A percentile compares a stretch with the other conserved stretches of the same genome.
Evolutionary conservation across 2,329 filamentous ascomycete genomes (phyloP).

Genomic region (Diplodia mutila): DNA sequence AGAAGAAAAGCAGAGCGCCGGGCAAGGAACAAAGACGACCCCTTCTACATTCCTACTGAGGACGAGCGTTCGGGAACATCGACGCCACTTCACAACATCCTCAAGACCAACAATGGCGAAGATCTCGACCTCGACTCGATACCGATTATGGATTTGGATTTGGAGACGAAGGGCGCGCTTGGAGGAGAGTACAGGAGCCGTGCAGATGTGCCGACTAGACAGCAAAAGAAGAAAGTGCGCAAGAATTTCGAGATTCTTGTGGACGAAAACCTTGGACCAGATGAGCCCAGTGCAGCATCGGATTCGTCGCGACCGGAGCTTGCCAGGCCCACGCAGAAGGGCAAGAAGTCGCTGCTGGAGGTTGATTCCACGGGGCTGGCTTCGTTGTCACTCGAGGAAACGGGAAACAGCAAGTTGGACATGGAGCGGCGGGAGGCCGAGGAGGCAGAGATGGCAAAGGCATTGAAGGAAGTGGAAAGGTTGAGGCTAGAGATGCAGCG

Average conservation of each 20-base stretch:
- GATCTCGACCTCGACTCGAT: conserved; percentile 92
- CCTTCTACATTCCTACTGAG: conserved; percentile 79
- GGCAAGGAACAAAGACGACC: conserved; percentile 88
- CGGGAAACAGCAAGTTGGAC: conserved; percentile 51
- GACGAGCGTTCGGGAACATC: conserved; percentile 61
- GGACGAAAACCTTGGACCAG: conserved; percentile 52
- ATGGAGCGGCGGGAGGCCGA: conserved; percentile 72
- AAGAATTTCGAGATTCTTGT: conserved; percentile 51
- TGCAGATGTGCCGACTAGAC: neutral
- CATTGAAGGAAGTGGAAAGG: conserved; percentile 85
- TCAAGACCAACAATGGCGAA: conserved; percentile 66
- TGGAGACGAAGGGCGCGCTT: conserved; percentile 52
- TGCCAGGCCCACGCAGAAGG: conserved; percentile 36
- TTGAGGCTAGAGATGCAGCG: conserved; percentile 87
- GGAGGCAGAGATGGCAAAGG: conserved; percentile 85
- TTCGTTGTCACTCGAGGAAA: conserved; percentile 68
- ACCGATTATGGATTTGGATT: conserved; percentile 89
- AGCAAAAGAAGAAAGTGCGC: conserved; percentile 37
- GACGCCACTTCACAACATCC: conserved; percentile 79
- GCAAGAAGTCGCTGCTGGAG: conserved; percentile 72
- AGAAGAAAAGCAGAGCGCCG: conserved; percentile 74
- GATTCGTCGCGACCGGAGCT: conserved; percentile 37
- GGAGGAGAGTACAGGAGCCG: conserved; percentile 4
- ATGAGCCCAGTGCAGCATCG: conserved; percentile 31
- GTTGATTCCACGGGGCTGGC: conserved; percentile 86